Conservation (phyloP, 305 asterid genomes). For the Plantago rigida region DNA sequence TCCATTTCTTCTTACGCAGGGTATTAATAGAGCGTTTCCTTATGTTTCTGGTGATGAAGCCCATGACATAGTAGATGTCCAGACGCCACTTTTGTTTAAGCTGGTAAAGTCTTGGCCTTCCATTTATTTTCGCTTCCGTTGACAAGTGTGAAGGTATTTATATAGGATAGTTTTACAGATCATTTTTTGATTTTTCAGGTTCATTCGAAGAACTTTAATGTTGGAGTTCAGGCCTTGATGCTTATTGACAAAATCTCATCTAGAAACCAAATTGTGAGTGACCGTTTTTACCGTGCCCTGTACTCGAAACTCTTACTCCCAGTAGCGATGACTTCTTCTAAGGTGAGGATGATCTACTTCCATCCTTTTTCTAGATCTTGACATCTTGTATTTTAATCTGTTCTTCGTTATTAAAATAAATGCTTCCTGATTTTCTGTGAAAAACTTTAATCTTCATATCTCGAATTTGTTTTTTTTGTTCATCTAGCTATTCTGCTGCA, state of each 20-base stretch:
- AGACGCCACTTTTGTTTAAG: constrained; percentile 85
- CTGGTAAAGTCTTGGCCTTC: constrained; percentile 42
- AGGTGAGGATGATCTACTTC: constrained; percentile 37
- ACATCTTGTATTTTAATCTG: background rate
- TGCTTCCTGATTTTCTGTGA: too few species aligned
- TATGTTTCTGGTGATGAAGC: constrained; percentile 71
- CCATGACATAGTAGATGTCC: constrained; percentile 69
- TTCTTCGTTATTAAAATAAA: too few species aligned
- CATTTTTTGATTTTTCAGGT: constrained; percentile 41
- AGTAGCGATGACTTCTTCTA: constrained; percentile 87
- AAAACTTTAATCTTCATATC: too few species aligned
- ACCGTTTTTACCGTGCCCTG: constrained; percentile 91
- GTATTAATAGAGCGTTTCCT: constrained; percentile 91
- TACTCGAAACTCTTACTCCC: constrained; percentile 84
- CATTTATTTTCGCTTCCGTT: too few species aligned
- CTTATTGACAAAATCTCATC: constrained; percentile 90
- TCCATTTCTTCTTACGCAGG: constrained; percentile 44
- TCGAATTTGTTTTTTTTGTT: too few species aligned
- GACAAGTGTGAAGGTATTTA: background rate
- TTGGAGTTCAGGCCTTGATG: constrained; percentile 93
- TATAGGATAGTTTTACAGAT: constrained; percentile 17
- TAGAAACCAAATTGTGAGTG: constrained; percentile 80
- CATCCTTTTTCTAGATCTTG: constrained; percentile 7
- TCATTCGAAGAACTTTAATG: constrained; percentile 85
- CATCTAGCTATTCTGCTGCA: too few species aligned